phyloP scores from a whole-genome alignment of 106 monocot genomes.

The Apostasia ramifera region DNA sequence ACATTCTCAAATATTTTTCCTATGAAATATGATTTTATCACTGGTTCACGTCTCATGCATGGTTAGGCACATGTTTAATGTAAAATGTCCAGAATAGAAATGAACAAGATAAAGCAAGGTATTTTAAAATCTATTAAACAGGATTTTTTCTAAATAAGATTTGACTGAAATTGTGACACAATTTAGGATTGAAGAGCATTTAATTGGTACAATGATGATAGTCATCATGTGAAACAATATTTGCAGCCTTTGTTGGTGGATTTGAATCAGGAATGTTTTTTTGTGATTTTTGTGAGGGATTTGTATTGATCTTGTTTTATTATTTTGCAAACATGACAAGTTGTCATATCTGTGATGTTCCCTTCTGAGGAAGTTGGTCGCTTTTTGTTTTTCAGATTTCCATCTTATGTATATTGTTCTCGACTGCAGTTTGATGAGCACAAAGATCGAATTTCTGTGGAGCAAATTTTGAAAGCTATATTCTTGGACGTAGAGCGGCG shows the following conservation, averaged over 20 bases:
- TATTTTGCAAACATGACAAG: not conserved
- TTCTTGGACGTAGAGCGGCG: conserved; percentile 54
- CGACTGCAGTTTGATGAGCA: conserved; percentile 80
- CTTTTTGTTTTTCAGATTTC: too few relatives aligned
- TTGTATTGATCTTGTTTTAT: not conserved
- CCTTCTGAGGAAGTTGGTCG: too few relatives aligned
- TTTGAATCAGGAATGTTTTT: too few relatives aligned
- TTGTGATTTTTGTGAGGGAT: too few relatives aligned
- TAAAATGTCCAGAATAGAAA: too few relatives aligned
- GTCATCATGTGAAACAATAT: not conserved
- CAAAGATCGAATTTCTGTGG: conserved; percentile 72
- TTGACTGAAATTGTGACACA: too few relatives aligned
- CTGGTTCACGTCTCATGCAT: not conserved
- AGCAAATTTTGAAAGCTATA: conserved; percentile 73
- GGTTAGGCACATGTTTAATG: not conserved
- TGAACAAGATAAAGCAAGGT: too few relatives aligned
- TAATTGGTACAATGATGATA: too few relatives aligned
- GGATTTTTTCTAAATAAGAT: too few relatives aligned
- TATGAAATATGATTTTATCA: not conserved
- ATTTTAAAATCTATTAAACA: too few relatives aligned
- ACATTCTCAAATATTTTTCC: not conserved
- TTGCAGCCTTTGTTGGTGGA: not conserved
- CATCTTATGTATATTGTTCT: not conserved
- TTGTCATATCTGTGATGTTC: too few relatives aligned
- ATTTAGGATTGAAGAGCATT: too few relatives aligned